Conservation (phyloP, 177 flowering plant species). For the Tripterygium wilfordii region DNA sequence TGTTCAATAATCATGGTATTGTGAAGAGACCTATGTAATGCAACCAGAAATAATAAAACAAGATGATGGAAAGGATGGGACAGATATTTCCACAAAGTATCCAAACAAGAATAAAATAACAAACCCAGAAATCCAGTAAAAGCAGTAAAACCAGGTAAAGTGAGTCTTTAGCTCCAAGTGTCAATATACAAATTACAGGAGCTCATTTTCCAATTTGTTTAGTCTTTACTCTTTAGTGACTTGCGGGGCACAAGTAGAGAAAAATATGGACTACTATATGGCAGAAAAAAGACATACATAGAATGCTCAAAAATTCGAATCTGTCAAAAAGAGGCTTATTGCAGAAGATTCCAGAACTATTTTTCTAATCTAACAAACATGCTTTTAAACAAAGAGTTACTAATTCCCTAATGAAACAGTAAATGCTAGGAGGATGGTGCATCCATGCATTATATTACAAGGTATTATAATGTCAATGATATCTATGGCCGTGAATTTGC, state of each 20-base stretch:
- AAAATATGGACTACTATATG: neutral
- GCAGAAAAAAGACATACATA: constrained; percentile 32
- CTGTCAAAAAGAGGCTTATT: neutral
- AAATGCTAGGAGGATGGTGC: too few species aligned
- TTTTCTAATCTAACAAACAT: neutral
- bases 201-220: constrained; percentile 1
- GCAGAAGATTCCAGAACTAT: constrained; percentile 9
- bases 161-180: constrained; percentile 12
- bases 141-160: constrained; percentile 18
- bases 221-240: too few species aligned
- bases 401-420: neutral
- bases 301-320: constrained; percentile 15
- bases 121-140: constrained; percentile 44
- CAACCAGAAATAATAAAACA: neutral
- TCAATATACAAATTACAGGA: constrained; percentile 2
- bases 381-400: neutral
- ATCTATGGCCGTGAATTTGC: too few species aligned
- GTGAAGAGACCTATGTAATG: neutral
- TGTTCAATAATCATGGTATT: neutral
- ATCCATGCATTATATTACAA: too few species aligned
- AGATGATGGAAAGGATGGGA: neutral
- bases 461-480: too few species aligned
- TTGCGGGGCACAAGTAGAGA: constrained; percentile 5
- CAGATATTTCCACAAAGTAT: neutral
- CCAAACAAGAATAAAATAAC: constrained; percentile 1